Base-by-base conservation (phyloP, 257 asterid species). In the Cynanchum wilfordii region DNA sequence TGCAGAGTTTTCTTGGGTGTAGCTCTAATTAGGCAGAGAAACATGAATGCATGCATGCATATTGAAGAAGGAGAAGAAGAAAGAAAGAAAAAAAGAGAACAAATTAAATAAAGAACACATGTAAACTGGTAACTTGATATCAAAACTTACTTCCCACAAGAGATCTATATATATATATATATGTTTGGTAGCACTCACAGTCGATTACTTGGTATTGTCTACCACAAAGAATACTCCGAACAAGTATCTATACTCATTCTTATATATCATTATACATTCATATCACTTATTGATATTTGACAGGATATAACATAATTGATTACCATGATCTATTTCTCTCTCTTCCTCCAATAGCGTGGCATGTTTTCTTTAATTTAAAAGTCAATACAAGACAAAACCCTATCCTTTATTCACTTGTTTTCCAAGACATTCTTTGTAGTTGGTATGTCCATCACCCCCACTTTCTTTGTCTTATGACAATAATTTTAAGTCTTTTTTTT, bases 361-460 rank as follows among this genome's bases (percentile, higher is more conserved):
- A 42, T 42, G 47, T 42, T 42, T 47, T 13, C 40, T 51, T 9
- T 3, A 33, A 33, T 7, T 13, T 12, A 11, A 42, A 63, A 50
- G 8, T 50, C 20, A 63, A 63, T 2, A 16, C 25, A 63, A 62
- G 68, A 62, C 68, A 33, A 64, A 62, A 30, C 69, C 69, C 49
- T 64, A 64, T 64, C 49, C 50, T 29, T 33, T 33, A 20, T 20
- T 19, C 68, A 63, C 68, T 16, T 63, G 49, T 33, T 63, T 33
- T 19, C 16, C 49, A 63, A 62, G 69, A 64, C 69, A 64, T 64
- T 64, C 69, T 19, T 63, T 33, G 0, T 7, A 3, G 17, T 64
- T 19, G 69, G n/a, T 36, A 2, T 44, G 16, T 25, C 47, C 38
- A 42, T 42, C 11, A 20, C 27, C 25, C 12, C 59, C 27, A 54